Percentiles rank a stretch among this genome's conserved stretches.
phyloP scores from a whole-genome alignment of 192 early-diverging fungal genomes.

The Irineochytrium annulatum region DNA sequence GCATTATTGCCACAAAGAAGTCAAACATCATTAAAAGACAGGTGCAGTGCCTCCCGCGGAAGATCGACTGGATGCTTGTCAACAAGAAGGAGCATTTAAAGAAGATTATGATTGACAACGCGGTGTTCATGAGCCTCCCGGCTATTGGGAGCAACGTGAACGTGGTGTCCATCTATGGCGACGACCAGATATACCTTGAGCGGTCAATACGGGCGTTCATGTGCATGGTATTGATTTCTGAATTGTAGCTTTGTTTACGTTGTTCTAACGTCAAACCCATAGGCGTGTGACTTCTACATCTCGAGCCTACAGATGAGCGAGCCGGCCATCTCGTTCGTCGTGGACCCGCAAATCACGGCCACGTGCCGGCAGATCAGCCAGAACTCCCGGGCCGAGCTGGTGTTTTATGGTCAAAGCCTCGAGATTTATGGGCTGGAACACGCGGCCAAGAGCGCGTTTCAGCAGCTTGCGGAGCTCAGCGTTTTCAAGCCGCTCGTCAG shows the following conservation, averaged over 20 bases:
- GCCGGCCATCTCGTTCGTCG: slow-evolving; percentile 20
- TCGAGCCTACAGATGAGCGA: slow-evolving; percentile 39
- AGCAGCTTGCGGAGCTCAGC: slow-evolving; percentile 45
- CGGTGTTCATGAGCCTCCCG: slow-evolving; percentile 60
- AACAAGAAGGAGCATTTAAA: slow-evolving; percentile 57
- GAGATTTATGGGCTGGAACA: slow-evolving; percentile 67
- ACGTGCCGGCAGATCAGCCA: slow-evolving; percentile 43
- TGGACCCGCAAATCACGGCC: slow-evolving; percentile 31
- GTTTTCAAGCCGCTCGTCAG: slow-evolving; percentile 40
- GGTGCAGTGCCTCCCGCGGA: slow-evolving; percentile 47
- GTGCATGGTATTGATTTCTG: slow-evolving; percentile 53
- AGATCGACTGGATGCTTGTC: slow-evolving; percentile 75
- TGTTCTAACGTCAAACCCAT: not conserved
- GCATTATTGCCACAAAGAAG: slow-evolving; percentile 24
- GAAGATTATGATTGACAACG: slow-evolving; percentile 77
- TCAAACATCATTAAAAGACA: slow-evolving; percentile 16
- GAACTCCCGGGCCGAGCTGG: slow-evolving; percentile 59
- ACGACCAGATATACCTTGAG: slow-evolving; percentile 66
- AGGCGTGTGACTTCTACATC: slow-evolving; percentile 51
- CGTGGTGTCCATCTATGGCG: slow-evolving; percentile 59
- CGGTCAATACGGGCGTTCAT: slow-evolving; percentile 67
- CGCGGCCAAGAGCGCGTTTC: slow-evolving; percentile 58
- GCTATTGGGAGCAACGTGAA: slow-evolving; percentile 50
- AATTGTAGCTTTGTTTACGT: not conserved
- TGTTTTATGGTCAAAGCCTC: slow-evolving; percentile 53